Conservation (phyloP, 257 asterid genomes). For the Pogostemon cablin region DNA sequence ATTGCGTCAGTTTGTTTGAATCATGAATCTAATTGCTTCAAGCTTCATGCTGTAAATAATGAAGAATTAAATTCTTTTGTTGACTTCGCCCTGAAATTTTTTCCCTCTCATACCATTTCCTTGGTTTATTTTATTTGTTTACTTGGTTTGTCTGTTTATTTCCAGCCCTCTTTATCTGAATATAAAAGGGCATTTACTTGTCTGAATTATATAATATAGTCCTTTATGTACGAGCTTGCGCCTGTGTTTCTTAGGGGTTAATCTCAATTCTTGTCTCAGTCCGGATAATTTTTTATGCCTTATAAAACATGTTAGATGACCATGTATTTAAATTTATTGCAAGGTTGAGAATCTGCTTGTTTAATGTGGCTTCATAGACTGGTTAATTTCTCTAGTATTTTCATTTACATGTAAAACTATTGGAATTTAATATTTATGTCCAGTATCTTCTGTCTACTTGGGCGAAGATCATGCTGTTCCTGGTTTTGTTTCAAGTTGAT, state of each 20-base stretch:
- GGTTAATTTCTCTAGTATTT: not conserved
- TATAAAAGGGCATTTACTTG: slow-evolving; percentile 3
- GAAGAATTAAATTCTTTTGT: not conserved
- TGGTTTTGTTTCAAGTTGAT: slow-evolving; percentile 5
- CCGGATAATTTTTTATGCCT: not conserved
- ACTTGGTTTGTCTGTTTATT: not conserved
- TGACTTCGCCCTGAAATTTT: not conserved
- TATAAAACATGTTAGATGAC: slow-evolving; percentile 6
- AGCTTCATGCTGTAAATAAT: not conserved
- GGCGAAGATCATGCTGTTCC: slow-evolving; percentile 1
- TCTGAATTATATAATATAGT: not conserved
- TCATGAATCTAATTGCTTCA: slow-evolving; percentile 4
- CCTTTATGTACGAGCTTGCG: not conserved
- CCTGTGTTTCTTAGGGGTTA: not conserved
- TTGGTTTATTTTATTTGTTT: slow-evolving; percentile 18
- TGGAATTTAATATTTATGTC: not conserved
- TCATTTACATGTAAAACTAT: not conserved
- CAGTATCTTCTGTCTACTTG: not conserved
- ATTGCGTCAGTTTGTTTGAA: not conserved
- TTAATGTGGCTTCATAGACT: not conserved
- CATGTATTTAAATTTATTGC: not conserved
- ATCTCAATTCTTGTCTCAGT: not conserved
- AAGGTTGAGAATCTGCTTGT: slow-evolving; percentile 20
- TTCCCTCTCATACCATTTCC: not conserved
- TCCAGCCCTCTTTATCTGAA: not conserved